phyloP scores from a whole-genome alignment of 2,329 filamentous ascomycete species.

The Alternaria arbusti region DNA sequence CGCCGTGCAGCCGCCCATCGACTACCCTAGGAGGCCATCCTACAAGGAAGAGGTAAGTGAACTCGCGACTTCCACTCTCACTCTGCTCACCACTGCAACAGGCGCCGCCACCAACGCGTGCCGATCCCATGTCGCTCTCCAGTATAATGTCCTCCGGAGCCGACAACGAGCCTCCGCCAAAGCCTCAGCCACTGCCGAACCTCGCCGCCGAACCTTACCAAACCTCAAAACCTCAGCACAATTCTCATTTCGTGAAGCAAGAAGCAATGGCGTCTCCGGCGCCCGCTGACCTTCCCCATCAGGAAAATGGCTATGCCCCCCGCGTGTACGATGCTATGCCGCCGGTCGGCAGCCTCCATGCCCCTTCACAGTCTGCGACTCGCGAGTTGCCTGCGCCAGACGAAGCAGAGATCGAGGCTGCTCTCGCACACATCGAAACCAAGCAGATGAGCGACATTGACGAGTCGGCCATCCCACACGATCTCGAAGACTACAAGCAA shows the following conservation, averaged over 20 bases:
- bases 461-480: conserved; percentile 56
- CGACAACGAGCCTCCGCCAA: conserved; percentile 70
- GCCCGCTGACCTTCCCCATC: conserved; percentile 30
- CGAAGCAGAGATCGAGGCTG: conserved; percentile 71
- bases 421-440: conserved; percentile 66
- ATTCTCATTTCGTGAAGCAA: conserved; percentile 43
- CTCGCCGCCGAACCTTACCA: conserved; percentile 28
- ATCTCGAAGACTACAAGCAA: conserved; percentile 61
- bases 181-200: conserved; percentile 50
- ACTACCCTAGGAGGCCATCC: conserved; percentile 40
- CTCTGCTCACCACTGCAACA: conserved; percentile 28
- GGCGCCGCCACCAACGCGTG: conserved; percentile 74
- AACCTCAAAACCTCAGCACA: conserved; percentile 27
- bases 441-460: conserved; percentile 65
- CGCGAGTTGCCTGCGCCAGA: conserved; percentile 47
- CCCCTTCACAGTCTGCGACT: conserved; percentile 23
- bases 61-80: background rate
- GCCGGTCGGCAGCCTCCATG: conserved; percentile 24
- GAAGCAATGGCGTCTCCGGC: conserved; percentile 41
- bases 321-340: conserved; percentile 34
- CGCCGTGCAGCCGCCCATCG: conserved; percentile 43
- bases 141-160: conserved; percentile 89
- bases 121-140: conserved; percentile 93
- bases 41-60: conserved; percentile 45
- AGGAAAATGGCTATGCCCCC: conserved; percentile 23